A percentile compares a stretch with the other conserved stretches of the same genome.
Evolutionary conservation across 768 basidiomycete genomes (phyloP).

Genomic region (Lactifluus subvellereus): DNA sequence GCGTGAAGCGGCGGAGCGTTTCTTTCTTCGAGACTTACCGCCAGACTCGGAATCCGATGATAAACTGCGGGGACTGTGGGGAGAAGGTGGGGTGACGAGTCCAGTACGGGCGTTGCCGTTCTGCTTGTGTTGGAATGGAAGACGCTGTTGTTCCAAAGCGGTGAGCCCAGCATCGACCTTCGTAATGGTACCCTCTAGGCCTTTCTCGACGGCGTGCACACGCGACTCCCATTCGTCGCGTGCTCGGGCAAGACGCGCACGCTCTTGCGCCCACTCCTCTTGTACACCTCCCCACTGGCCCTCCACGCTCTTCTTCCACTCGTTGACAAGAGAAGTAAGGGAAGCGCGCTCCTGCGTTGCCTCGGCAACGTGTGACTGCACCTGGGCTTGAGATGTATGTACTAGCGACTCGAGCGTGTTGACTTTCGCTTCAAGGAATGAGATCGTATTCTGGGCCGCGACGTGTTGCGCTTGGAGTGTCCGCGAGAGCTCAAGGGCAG

Average conservation of each 20-base stretch:
- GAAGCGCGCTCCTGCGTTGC: slow-evolving; percentile 41
- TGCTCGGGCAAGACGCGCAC: slow-evolving; percentile 65
- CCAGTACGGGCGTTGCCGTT: slow-evolving; percentile 41
- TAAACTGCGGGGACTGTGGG: slow-evolving; percentile 66
- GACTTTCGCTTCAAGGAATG: slow-evolving; percentile 63
- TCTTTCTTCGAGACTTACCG: slow-evolving; percentile 21
- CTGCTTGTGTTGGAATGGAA: slow-evolving; percentile 19
- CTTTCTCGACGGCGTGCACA: slow-evolving; percentile 46
- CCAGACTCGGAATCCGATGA: slow-evolving; percentile 48
- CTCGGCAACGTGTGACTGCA: slow-evolving; percentile 34
- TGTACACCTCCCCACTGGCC: slow-evolving; percentile 72
- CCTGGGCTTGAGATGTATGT: slow-evolving; percentile 40
- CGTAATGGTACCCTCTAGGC: slow-evolving; percentile 42
- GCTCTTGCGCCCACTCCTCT: slow-evolving; percentile 78
- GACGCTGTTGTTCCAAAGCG: slow-evolving; percentile 34
- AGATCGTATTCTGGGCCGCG: slow-evolving; percentile 70
- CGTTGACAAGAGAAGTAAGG: slow-evolving; percentile 48
- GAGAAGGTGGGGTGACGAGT: slow-evolving; percentile 71
- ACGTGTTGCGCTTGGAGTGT: slow-evolving; percentile 73
- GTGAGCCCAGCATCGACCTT: slow-evolving; percentile 34
- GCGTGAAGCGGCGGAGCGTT: slow-evolving; percentile 21
- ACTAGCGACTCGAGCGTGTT: slow-evolving; percentile 61
- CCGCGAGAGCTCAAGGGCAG: slow-evolving; percentile 66
- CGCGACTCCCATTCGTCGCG: slow-evolving; percentile 78
- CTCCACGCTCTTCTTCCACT: slow-evolving; percentile 77